A percentile compares a stretch with the other conserved stretches of the same genome.
Conservation (phyloP, 2,329 filamentous ascomycete species). For the Beauveria brongniartii region DNA sequence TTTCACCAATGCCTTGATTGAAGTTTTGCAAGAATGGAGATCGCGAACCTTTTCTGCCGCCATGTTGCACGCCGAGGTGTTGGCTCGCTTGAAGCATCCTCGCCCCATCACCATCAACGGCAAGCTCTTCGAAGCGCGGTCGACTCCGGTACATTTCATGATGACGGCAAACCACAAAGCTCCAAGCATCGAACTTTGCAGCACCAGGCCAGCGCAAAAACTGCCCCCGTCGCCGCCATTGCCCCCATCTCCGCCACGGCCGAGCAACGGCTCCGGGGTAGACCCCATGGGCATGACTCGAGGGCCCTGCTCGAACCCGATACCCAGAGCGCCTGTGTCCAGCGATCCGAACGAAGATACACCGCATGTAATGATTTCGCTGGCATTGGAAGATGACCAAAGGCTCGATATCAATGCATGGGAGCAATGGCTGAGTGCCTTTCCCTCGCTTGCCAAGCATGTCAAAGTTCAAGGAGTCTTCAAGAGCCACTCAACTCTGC, state of each 20-base stretch:
- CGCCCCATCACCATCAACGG: slow-evolving; percentile 50
- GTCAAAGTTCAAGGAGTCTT: slow-evolving; percentile 55
- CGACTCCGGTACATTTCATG: slow-evolving; percentile 55
- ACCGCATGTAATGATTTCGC: slow-evolving; percentile 53
- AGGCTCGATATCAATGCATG: slow-evolving; percentile 49
- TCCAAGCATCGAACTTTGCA: slow-evolving; percentile 47
- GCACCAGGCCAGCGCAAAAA: slow-evolving; percentile 20
- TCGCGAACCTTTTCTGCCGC: slow-evolving; percentile 47
- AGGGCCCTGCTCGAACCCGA: slow-evolving; percentile 15
- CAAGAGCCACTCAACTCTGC: slow-evolving; percentile 51
- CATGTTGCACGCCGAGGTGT: slow-evolving; percentile 52
- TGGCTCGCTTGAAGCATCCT: slow-evolving; percentile 53
- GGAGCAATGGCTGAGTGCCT: slow-evolving; percentile 48
- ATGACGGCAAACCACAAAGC: slow-evolving; percentile 53
- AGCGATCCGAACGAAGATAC: slow-evolving; percentile 45
- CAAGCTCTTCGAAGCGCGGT: slow-evolving; percentile 48
- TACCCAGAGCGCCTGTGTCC: slow-evolving; percentile 5
- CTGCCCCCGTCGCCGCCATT: slow-evolving; percentile 26
- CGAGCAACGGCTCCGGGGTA: slow-evolving; percentile 13
- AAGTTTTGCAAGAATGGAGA: slow-evolving; percentile 51
- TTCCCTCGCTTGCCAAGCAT: slow-evolving; percentile 50
- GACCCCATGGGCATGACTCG: slow-evolving; percentile 17
- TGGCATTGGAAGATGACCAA: slow-evolving; percentile 51
- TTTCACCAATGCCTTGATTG: slow-evolving; percentile 51
- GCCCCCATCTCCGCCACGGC: slow-evolving; percentile 22